A percentile compares a stretch with the other conserved stretches of the same genome.
phyloP scores from a whole-genome alignment of 345 rosid species.

The Cardamine occulta region DNA sequence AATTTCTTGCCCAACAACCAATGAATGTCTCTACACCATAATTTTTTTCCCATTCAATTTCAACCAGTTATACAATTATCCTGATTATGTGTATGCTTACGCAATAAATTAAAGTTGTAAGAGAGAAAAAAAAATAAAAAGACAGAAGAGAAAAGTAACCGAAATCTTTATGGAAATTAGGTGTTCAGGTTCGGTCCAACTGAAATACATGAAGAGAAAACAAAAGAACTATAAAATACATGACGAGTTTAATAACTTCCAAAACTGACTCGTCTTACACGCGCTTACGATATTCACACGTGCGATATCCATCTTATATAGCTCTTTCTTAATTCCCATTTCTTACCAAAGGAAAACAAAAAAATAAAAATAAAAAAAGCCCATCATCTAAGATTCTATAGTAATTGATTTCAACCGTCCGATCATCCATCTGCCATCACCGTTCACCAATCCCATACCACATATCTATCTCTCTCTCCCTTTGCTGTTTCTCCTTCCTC shows the following conservation, averaged over 20 bases:
- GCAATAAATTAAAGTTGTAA: not conserved
- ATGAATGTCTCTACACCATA: not conserved
- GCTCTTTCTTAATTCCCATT: not conserved
- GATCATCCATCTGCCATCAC: slow-evolving; percentile 32
- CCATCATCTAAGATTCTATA: slow-evolving; percentile 2
- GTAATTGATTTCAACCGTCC: slow-evolving; percentile 40
- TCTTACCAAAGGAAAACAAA: not conserved
- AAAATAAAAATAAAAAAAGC: not conserved
- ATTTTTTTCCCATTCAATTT: not conserved
- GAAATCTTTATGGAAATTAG: not conserved
- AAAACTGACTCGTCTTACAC: slow-evolving; percentile 41
- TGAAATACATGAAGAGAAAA: slow-evolving; percentile 8
- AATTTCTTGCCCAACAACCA: not conserved
- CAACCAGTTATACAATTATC: not conserved
- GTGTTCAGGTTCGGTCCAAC: slow-evolving; percentile 9
- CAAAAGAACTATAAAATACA: not conserved
- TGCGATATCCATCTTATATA: slow-evolving; percentile 35
- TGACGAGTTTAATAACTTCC: slow-evolving; percentile 27
- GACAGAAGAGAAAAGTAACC: slow-evolving; percentile 13
- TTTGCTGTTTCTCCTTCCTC: slow-evolving; percentile 8
- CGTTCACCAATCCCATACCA: slow-evolving; percentile 37
- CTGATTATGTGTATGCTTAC: slow-evolving; percentile 21
- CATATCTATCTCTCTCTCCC: too few species aligned
- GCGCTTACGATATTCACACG: slow-evolving; percentile 34
- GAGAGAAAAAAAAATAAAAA: not conserved